Conservation (phyloP, 495 filamentous ascomycete genomes). For the Hypoxylon cercidicola region DNA sequence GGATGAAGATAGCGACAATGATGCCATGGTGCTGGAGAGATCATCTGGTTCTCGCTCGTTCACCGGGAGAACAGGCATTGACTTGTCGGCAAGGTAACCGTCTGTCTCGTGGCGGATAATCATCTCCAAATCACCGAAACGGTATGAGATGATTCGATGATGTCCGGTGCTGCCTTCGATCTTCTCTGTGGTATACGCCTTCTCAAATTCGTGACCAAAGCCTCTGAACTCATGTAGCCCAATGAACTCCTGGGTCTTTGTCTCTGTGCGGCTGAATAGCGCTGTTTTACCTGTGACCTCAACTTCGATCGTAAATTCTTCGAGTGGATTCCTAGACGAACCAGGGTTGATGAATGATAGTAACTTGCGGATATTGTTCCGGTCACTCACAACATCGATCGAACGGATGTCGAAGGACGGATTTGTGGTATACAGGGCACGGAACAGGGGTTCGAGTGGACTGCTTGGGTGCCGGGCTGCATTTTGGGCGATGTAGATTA, state of each 20-base stretch:
- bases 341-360: slow-evolving; percentile 57
- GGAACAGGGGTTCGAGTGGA: slow-evolving; percentile 64
- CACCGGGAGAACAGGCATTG: slow-evolving; percentile 3
- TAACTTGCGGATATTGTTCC: slow-evolving; percentile 64
- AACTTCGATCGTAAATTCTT: slow-evolving; percentile 57
- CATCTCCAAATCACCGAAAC: slow-evolving; percentile 55
- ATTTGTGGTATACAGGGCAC: slow-evolving; percentile 53
- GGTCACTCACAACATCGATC: slow-evolving; percentile 62
- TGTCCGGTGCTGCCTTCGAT: slow-evolving; percentile 56
- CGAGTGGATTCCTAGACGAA: slow-evolving; percentile 35
- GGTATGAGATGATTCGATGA: slow-evolving; percentile 60
- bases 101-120: slow-evolving; percentile 62
- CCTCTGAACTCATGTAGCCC: slow-evolving; percentile 52
- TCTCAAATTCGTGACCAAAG: slow-evolving; percentile 61
- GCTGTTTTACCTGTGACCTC: slow-evolving; percentile 55
- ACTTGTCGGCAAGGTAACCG: slow-evolving; percentile 47
- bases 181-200: slow-evolving; percentile 55
- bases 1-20: slow-evolving; percentile 44
- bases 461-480: slow-evolving; percentile 54
- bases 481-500: slow-evolving; percentile 56
- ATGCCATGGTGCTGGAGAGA: slow-evolving; percentile 42
- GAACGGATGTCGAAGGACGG: slow-evolving; percentile 56
- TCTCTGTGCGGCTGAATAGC: slow-evolving; percentile 55
- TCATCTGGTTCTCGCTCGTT: slow-evolving; percentile 28
- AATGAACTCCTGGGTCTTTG: slow-evolving; percentile 44